Evolutionary conservation across 1,139 yeast species (phyloP).

Genomic region (Magnusiomyces magnusii): DNA sequence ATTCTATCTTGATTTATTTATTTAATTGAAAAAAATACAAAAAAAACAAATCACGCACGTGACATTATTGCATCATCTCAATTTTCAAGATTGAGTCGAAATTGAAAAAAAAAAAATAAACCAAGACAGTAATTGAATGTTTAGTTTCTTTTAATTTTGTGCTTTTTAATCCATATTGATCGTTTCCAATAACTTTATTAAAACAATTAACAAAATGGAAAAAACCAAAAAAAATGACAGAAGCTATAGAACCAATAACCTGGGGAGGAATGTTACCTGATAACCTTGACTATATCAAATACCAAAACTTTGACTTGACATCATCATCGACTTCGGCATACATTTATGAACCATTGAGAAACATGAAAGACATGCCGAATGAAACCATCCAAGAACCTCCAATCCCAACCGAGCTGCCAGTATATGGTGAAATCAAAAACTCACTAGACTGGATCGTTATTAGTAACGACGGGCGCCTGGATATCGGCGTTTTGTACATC

Average conservation of each 20-base stretch:
- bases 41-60: too few relatives aligned
- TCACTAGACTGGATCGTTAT: not conserved
- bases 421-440: not conserved
- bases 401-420: not conserved
- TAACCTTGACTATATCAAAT: not conserved
- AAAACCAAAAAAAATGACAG: not conserved
- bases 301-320: too few relatives aligned
- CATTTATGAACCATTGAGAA: not conserved
- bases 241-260: not conserved
- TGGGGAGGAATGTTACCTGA: not conserved
- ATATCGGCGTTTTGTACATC: not conserved
- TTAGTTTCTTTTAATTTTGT: too few relatives aligned
- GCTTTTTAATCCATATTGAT: too few relatives aligned
- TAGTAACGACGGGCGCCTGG: not conserved
- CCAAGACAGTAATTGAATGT: too few relatives aligned
- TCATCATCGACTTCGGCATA: not conserved
- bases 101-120: too few relatives aligned
- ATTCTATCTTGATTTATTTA: not conserved
- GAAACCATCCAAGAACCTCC: not conserved
- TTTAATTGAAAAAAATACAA: too few relatives aligned
- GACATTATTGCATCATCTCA: too few relatives aligned
- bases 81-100: too few relatives aligned
- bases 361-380: not conserved
- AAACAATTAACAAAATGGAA: too few relatives aligned
- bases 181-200: too few relatives aligned